Evolutionary conservation across 305 asterid species (phyloP).

Genomic region (Rubia balearica): DNA sequence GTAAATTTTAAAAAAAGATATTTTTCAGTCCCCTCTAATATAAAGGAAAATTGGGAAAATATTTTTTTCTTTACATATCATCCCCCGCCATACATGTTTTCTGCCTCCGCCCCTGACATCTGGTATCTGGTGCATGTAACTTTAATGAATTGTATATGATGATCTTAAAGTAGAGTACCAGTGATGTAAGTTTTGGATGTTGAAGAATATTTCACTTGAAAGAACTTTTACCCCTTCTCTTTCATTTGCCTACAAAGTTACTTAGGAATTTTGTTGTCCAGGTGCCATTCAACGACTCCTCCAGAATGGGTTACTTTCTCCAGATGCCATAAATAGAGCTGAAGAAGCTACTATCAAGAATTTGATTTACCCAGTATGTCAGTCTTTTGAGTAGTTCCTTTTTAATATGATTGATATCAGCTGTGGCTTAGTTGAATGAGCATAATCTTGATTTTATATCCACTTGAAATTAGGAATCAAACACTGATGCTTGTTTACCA

Average conservation of each 20-base stretch:
- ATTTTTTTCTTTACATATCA: no score
- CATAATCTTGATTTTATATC: no score
- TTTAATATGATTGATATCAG: constrained; percentile 11
- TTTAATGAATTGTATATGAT: neutral
- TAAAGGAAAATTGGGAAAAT: no score
- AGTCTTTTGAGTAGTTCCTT: constrained; percentile 11
- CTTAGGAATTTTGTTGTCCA: constrained; percentile 22
- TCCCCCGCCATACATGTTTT: no score
- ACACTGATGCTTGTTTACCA: neutral
- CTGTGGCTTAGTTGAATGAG: neutral
- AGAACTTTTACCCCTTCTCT: neutral
- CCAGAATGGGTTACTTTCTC: constrained; percentile 64
- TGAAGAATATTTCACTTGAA: neutral
- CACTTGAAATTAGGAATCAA: neutral
- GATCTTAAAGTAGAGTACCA: neutral
- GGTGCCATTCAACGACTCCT: constrained; percentile 92
- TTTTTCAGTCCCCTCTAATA: no score
- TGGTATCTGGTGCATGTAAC: neutral
- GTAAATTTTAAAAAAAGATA: no score
- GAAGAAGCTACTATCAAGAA: constrained; percentile 63
- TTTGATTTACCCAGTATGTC: constrained; percentile 72
- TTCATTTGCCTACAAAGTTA: neutral
- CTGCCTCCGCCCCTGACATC: no score
- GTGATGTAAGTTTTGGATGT: neutral
- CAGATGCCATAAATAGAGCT: constrained; percentile 62